These are phyloP conservation scores for Musa acuminata DNA, from an alignment of 176 grass and related monocot genomes.

Conservation along the genomic window DNA sequence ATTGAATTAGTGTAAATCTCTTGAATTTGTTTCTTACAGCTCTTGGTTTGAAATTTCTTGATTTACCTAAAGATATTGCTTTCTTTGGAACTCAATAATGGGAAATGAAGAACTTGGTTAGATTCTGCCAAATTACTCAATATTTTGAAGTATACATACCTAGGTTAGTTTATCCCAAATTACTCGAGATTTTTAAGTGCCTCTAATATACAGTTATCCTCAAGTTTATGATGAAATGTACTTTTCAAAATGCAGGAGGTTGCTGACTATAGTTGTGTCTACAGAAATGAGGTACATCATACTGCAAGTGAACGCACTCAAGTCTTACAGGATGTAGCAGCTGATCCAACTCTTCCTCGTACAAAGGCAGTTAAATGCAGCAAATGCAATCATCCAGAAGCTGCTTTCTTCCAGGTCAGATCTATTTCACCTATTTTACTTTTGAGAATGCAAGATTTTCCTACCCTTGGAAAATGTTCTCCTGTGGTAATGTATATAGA, in stretches of 20 bases:
- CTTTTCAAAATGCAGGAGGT: conserved; percentile 34
- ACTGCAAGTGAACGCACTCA: conserved; percentile 43
- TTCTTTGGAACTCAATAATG: too few relatives aligned
- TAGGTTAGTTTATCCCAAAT: not conserved
- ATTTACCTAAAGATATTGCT: too few relatives aligned
- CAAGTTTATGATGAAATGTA: not conserved
- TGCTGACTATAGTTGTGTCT: conserved; percentile 53
- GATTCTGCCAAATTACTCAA: too few relatives aligned
- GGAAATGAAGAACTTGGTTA: too few relatives aligned
- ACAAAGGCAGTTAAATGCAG: conserved; percentile 69
- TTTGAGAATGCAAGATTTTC: not conserved
- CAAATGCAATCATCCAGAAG: conserved; percentile 67
- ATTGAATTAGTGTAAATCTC: not conserved
- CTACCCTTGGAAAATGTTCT: too few relatives aligned
- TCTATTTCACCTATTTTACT: not conserved
- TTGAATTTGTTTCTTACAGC: not conserved
- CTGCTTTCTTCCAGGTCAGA: conserved; percentile 76
- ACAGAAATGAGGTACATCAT: conserved; percentile 66
- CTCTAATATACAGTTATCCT: not conserved
- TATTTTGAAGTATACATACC: not conserved
- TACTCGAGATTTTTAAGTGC: conserved; percentile 1
- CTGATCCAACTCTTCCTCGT: conserved; percentile 67
- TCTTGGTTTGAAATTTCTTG: too few relatives aligned
- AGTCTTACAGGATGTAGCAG: conserved; percentile 46
- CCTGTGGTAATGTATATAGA: too few relatives aligned